phyloP scores from a whole-genome alignment of 108 stramenopile genomes.

The Stephanodiscus triporus region DNA sequence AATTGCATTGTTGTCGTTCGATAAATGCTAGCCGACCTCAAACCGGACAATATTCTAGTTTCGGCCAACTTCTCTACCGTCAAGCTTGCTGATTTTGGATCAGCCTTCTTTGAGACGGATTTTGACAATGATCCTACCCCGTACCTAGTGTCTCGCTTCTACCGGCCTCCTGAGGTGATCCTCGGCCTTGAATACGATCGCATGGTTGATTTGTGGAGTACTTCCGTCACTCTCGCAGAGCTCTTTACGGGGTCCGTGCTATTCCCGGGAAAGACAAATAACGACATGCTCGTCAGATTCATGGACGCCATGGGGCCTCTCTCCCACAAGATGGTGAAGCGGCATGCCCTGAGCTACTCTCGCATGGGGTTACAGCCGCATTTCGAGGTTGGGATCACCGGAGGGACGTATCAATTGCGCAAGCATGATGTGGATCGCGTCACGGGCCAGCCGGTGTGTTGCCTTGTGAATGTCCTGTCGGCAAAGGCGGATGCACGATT shows the following conservation, averaged over 20 bases:
- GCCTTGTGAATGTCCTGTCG: conserved; percentile 57
- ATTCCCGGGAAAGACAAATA: conserved; percentile 93
- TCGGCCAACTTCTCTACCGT: conserved; percentile 79
- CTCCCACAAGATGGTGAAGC: conserved; percentile 80
- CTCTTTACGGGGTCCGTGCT: conserved; percentile 92
- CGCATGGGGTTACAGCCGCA: conserved; percentile 64
- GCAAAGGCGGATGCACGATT: conserved; percentile 50
- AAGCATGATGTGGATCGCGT: conserved; percentile 74
- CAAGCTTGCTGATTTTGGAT: conserved; percentile 95
- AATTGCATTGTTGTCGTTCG: not conserved
- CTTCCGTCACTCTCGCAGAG: conserved; percentile 93
- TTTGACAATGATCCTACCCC: conserved; percentile 90
- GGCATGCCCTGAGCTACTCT: conserved; percentile 73
- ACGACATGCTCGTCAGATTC: conserved; percentile 93
- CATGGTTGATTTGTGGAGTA: conserved; percentile 94
- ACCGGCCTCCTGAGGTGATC: conserved; percentile 99
- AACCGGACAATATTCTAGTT: conserved; percentile 98
- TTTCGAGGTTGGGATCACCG: conserved; percentile 56
- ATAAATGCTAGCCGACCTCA: conserved; percentile 82
- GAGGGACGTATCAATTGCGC: conserved; percentile 65
- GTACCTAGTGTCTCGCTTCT: conserved; percentile 97
- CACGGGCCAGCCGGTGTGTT: conserved; percentile 60
- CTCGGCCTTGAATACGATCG: conserved; percentile 92
- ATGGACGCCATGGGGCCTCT: conserved; percentile 94
- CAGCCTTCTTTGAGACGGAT: conserved; percentile 86